Evolutionary conservation across 192 early-diverging fungal species (phyloP), one percentile per base, ranked within the genome.

Genomic region (Umbelopsis vinacea): DNA sequence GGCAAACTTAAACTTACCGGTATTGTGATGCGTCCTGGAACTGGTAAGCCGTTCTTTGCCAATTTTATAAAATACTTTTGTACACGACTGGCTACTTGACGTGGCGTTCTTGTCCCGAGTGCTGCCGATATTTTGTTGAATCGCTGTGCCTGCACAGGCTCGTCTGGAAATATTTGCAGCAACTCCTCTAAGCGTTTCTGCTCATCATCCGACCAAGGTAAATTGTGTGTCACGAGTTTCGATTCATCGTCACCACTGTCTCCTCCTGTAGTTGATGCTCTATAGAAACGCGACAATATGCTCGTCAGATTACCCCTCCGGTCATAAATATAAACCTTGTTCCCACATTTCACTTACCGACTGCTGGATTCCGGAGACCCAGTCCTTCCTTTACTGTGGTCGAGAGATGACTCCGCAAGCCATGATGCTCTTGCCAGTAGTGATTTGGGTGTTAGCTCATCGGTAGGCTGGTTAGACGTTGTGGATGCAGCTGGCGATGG

Each of bases 51-150:
- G 29, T 83, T 81, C 54, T 91, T 91, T n/a, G 84, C 85, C 48
- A 93, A 72, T 76, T 93, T 93, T 81, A 91, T 90, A 79, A 91
- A 91, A 75, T 93, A 91, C 74, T 92, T 92, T 82, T 92, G 91
- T 24, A 92, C 87, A 46, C 90, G 86, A 72, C 91, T 92, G 11
- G 88, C 89, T 46, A 93, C 91, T 70, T 93, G 91, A 11, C 87
- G 82, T 60, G 90, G 87, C 12, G 87, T 91, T 67, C 91, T 85
- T 0, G 90, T 90, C 50, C 89, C 89, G 57, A 93, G 69, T 4
- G 89, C 89, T 22, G 80, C 75, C n/a, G 89, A 86, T 50, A 91
- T 93, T 74, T 90, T 92, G 74, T 89, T 86, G 75, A 88, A 91
- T 4, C 89, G 76, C 50, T 89, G 83, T 15, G 89, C 88, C 21